Base-by-base conservation (phyloP, 331 rosid genomes). In the Telfairia occidentalis region DNA sequence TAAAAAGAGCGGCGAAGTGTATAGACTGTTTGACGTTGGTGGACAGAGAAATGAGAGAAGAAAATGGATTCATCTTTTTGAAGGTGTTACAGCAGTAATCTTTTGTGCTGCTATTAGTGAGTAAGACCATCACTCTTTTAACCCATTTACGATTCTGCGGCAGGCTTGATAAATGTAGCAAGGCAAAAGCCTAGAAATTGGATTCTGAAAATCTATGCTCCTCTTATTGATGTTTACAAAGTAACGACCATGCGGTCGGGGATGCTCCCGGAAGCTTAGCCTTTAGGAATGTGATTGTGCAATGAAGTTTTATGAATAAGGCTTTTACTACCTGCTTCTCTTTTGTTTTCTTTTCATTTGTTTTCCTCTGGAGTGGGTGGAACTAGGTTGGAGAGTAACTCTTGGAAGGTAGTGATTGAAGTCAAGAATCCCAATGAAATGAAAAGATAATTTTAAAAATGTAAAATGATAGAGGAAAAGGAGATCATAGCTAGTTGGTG, bases 11-110 rank as follows among this genome's bases (percentile, higher is more conserved):
- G 97, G 99, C 9, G 97, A 95, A 88, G 99, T 95, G 52, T 95
- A 95, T 81, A 83, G 99, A 70, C 97, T 95, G 29, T 92, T 92
- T 54, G 99, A 95, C 82, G 99, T 95, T 75, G 99, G 99, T 49
- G 99, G 99, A 57, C 99, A 95, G 86, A 89, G 97, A 89, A 95
- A 95, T 59, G 99, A 95, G 90, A 90, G 99, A 88, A 87, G 99
- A 77, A 95, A 95, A 85, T 95, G 99, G 99, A 95, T 95, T 85
- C 99, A 95, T 95, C 90, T 95, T 53, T 95, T 95, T 55, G 99
- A 95, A 87, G 99, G 97, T 69, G 99, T 95, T 76, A 90, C 97
- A 12, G 99, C 99, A 73, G 97, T 95, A 71, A 95, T 95, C 82
- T 95, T 95, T 89, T 95, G 99, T 80, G 97, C 92, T 78, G 92